Conservation (phyloP, 2,329 filamentous ascomycete species). For the Podosphaera fusca region DNA sequence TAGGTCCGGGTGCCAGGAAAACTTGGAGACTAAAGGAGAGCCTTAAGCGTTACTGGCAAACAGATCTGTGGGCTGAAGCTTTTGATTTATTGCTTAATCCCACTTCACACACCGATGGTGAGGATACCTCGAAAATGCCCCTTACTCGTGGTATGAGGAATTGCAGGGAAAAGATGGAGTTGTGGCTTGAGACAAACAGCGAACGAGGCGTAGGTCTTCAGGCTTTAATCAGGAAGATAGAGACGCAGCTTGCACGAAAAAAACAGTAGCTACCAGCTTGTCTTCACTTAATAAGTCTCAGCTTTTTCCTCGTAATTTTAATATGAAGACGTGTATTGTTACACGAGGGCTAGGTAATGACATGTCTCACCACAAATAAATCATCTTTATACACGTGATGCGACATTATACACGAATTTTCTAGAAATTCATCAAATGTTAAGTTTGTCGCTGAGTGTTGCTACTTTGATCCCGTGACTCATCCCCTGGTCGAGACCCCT, state of each 20-base stretch:
- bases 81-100: constrained; percentile 82
- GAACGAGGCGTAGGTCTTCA: constrained; percentile 62
- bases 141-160: constrained; percentile 44
- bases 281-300: neutral
- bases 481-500: too few species aligned
- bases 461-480: too few species aligned
- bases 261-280: constrained; percentile 1
- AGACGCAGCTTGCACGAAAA: constrained; percentile 15
- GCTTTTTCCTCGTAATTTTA: too few species aligned
- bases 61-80: constrained; percentile 62
- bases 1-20: constrained; percentile 27
- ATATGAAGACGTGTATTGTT: too few species aligned
- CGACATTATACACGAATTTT: too few species aligned
- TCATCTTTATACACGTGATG: too few species aligned
- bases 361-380: too few species aligned
- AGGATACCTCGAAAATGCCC: constrained; percentile 47
- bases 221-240: constrained; percentile 40
- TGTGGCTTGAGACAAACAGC: constrained; percentile 56
- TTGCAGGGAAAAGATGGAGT: constrained; percentile 60
- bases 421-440: too few species aligned
- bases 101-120: constrained; percentile 35
- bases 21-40: constrained; percentile 61
- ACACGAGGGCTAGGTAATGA: too few species aligned
- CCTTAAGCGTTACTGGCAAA: constrained; percentile 92
- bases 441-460: too few species aligned